phyloP scores from a whole-genome alignment of 345 rosid species.

The Abelmoschus esculentus region DNA sequence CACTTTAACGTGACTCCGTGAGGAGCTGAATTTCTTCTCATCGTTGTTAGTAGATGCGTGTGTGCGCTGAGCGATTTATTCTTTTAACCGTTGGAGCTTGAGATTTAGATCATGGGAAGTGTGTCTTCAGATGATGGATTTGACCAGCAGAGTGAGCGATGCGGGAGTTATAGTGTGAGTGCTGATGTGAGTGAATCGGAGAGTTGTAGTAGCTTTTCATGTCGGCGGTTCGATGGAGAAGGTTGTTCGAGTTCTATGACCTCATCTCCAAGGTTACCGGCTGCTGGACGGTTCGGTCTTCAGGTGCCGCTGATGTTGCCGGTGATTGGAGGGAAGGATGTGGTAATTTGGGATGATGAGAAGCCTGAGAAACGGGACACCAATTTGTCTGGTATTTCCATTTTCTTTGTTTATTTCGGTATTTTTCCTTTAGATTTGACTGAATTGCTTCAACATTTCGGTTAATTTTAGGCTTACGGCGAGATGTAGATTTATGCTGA shows the following conservation, averaged over 20 bases:
- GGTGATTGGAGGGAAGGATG: constrained; percentile 51
- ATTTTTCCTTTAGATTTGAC: background rate
- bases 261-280: constrained; percentile 48
- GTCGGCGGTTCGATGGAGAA: constrained; percentile 56
- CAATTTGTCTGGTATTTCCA: constrained; percentile 54
- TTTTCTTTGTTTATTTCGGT: too few species aligned
- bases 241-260: constrained; percentile 60
- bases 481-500: background rate
- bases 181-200: constrained; percentile 96
- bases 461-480: background rate
- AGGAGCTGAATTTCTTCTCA: background rate
- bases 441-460: background rate
- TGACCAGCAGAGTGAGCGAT: constrained; percentile 59
- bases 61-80: constrained; percentile 9
- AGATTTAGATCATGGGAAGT: constrained; percentile 43
- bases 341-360: constrained; percentile 50
- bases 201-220: constrained; percentile 79
- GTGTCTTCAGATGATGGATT: constrained; percentile 59
- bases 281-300: constrained; percentile 34
- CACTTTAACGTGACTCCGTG: background rate
- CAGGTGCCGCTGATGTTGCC: constrained; percentile 54
- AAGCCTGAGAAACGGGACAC: constrained; percentile 46
- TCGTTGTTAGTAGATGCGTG: constrained; percentile 10
- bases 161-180: constrained; percentile 87
- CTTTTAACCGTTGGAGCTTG: constrained; percentile 20